phyloP scores from a whole-genome alignment of 106 monocot genomes.

The Gastrodia elata region DNA sequence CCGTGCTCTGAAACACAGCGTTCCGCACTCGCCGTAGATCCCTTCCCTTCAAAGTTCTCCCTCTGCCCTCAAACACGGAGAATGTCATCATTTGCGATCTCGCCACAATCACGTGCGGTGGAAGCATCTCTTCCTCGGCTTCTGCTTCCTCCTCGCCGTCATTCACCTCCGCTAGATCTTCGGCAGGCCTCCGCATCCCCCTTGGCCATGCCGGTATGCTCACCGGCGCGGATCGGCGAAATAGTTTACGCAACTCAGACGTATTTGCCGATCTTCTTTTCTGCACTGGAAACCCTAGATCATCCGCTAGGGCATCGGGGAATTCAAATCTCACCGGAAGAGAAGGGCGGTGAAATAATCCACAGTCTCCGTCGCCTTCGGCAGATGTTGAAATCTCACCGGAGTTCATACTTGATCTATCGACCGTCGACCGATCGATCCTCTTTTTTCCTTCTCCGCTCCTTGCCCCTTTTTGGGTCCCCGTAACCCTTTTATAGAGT shows the following conservation, averaged over 20 bases:
- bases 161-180: slow-evolving; percentile 3
- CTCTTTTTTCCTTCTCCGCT: neutral
- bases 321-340: slow-evolving; percentile 33
- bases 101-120: slow-evolving; percentile 77
- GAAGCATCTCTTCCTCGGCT: slow-evolving; percentile 58
- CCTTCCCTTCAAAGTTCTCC: slow-evolving; percentile 89
- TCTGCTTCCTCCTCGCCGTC: slow-evolving; percentile 28
- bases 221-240: slow-evolving; percentile 51
- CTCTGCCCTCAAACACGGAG: slow-evolving; percentile 76
- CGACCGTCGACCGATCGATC: slow-evolving; percentile 41
- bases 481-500: neutral
- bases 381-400: neutral
- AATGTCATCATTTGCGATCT: slow-evolving; percentile 48
- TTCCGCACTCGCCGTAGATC: slow-evolving; percentile 69
- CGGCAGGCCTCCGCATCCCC: slow-evolving; percentile 1
- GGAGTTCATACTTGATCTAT: slow-evolving; percentile 4
- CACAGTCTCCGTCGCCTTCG: neutral
- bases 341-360: slow-evolving; percentile 10
- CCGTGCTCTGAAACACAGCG: slow-evolving; percentile 62
- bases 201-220: slow-evolving; percentile 57
- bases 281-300: neutral
- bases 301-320: slow-evolving; percentile 42
- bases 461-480: neutral
- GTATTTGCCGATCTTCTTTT: slow-evolving; percentile 8
- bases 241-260: slow-evolving; percentile 3